A percentile compares a stretch with the other conserved stretches of the same genome.
Conservation (phyloP, 2,329 filamentous ascomycete genomes). For the Fusarium sp. region DNA sequence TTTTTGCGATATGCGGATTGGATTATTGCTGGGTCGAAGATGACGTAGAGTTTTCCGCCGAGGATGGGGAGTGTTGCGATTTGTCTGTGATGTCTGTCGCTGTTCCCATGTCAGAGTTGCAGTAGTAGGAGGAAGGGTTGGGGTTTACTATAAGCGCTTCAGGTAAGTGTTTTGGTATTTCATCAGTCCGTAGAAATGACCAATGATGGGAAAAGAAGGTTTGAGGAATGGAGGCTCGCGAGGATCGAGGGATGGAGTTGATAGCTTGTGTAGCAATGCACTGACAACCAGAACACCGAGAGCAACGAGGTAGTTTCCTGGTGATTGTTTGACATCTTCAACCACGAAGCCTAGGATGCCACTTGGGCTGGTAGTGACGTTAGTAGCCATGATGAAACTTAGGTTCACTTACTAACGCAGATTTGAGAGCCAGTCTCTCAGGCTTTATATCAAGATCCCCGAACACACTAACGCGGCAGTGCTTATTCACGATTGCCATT, state of each 20-base stretch:
- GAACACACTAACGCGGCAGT: neutral
- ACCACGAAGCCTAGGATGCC: conserved; percentile 6
- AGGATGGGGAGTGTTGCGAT: conserved; percentile 60
- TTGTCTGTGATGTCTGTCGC: conserved; percentile 34
- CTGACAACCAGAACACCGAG: neutral
- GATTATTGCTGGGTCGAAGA: conserved; percentile 55
- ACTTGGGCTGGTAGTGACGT: neutral
- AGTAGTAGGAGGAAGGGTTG: too few relatives aligned
- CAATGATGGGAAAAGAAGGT: conserved; percentile 43
- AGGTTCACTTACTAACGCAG: too few relatives aligned
- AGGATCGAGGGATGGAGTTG: conserved; percentile 8
- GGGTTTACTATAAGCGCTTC: conserved; percentile 34
- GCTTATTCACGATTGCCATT: neutral
- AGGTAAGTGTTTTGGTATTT: conserved; percentile 30
- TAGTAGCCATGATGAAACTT: neutral
- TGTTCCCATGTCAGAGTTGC: neutral
- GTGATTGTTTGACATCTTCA: conserved; percentile 19
- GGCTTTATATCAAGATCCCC: neutral
- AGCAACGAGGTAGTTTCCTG: conserved; percentile 7
- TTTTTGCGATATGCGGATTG: conserved; percentile 55
- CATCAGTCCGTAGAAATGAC: conserved; percentile 55
- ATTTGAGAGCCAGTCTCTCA: neutral
- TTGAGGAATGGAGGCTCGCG: conserved; percentile 27
- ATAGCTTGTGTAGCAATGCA: conserved; percentile 8
- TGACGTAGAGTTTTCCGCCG: conserved; percentile 57